Percentiles rank a stretch among this genome's conserved stretches.
Evolutionary conservation across 2,329 filamentous ascomycete species (phyloP).

Genomic region (Ophiognomonia clavigignenti-juglandacearum): DNA sequence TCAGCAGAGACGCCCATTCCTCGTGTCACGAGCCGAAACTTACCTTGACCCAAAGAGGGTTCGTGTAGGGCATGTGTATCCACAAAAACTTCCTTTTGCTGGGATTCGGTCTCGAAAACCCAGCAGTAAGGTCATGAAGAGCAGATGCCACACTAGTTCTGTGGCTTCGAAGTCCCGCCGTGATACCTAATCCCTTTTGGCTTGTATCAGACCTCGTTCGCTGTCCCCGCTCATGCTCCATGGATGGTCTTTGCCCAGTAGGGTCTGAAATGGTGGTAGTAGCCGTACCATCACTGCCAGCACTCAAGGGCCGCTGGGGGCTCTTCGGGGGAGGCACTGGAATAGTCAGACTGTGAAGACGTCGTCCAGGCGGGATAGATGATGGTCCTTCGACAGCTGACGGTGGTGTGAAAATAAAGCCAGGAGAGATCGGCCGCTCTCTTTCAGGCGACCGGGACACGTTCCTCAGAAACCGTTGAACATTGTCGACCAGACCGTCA

Average conservation of each 20-base stretch:
- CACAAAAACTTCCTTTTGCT: constrained; percentile 47
- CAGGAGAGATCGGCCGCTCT: constrained; percentile 23
- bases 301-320: constrained; percentile 25
- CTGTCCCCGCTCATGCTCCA: constrained; percentile 1
- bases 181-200: neutral
- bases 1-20: constrained; percentile 19
- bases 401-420: constrained; percentile 34
- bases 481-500: constrained; percentile 20
- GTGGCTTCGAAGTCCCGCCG: constrained; percentile 2
- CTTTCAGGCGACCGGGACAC: constrained; percentile 14
- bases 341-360: constrained; percentile 28
- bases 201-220: neutral
- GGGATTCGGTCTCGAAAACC: constrained; percentile 35
- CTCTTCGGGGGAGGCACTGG: constrained; percentile 25
- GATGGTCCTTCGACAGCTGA: constrained; percentile 17
- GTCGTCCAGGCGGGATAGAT: constrained; percentile 6
- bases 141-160: constrained; percentile 16
- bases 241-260: constrained; percentile 21
- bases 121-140: constrained; percentile 29
- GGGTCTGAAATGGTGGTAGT: constrained; percentile 29
- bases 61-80: constrained; percentile 54
- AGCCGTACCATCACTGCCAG: constrained; percentile 25
- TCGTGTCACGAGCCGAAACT: constrained; percentile 16
- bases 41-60: constrained; percentile 55
- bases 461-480: constrained; percentile 24